Base-by-base conservation (phyloP, 2,329 filamentous ascomycete genomes). In the Arthrobotrys megalospora region DNA sequence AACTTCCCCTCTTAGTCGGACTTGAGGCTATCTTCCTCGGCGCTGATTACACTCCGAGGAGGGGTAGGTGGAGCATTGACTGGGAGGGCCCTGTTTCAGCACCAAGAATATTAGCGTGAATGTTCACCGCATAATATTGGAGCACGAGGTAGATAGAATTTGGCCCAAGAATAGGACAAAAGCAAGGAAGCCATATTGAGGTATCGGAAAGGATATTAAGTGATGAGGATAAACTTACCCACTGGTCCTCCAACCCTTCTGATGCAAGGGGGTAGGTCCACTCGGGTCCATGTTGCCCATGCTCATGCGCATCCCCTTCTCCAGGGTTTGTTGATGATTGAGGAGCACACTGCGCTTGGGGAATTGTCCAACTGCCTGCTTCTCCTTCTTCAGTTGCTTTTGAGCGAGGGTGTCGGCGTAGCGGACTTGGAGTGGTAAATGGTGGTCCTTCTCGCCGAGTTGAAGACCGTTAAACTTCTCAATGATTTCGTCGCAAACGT, bases 321-420 rank as follows among this genome's bases (percentile, higher is more conserved):
- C 65, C 19, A 71, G n/a, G n/a, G 60, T 60, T 48, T 66, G 53
- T 70, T 66, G 69, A 68, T 85, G 86, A n/a, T 72, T 67, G 1
- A 36, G 43, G 16, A 78, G 48, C 19, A 78, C 73, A 24, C 62
- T 78, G 16, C 45, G 55, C 62, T 71, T 71, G 8, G 73, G 93
- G 86, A 97, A 98, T 83, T 97, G 93, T 79, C 96, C 94, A 73
- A 94, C 93, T 84, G 97, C 94, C 36, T 96, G 94, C 48, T 95
- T 98, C 83, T 97, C 92, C 80, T 96, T 92, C 88, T 99, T 99
- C 81, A 99, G 88, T 83, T 96, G 90, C 87, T 99, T 99, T 85
- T 99, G 96, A 80, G 95, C 92, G 69, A 96, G 93, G 43, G 96
- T 99, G 83, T 99, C 96, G 80, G 96, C 95, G 84, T 97, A 99